Evolutionary conservation across 176 grass and related monocot species (phyloP), one percentile per base, ranked within the genome.

Genomic region (Triticum dicoccoides): DNA sequence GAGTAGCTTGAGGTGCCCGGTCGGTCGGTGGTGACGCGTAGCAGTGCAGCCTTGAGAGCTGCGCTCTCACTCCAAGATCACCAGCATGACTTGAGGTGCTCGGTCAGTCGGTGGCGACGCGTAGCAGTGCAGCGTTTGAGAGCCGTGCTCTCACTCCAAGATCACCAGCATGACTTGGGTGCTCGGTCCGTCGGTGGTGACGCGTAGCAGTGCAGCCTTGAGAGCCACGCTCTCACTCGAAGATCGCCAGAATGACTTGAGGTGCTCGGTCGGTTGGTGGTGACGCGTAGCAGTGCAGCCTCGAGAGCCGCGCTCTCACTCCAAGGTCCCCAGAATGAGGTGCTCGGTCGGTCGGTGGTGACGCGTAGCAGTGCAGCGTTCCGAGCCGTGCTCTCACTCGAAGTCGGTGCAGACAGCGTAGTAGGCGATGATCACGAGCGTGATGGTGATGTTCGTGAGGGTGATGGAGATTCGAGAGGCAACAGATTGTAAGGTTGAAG

Each of bases 341-440:
- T 23, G 45, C 62, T 37, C 35, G 21, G 59, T 84, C 61, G 85
- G 51, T 84, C 54, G 18, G 54, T 9, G 54, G 6, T 59, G 54
- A 59, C 54, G 18, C 7, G 54, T 21, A 59, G 54, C 54, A 59
- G 54, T 21, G 54, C 18, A 59, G 6, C 54, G 17, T 59, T 59
- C 17, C 5, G 18, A 59, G 54, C 18, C 54, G 1, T 21, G 18
- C 18, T 9, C 18, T 59, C 54, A 21, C 18, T 59, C 18, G 2
- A 59, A 9, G 67, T 87, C 74, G 85, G 51, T 87, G 89, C 64
- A 87, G 89, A 54, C 24, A 33, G 66, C 32, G 14, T 18, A 61
- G 80, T 74, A 67, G 73, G 74, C 73, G 78, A 34, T 83, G 84
- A 65, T 34, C 84, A 45, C 56, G 74, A 79, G 74, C 66, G 4